phyloP scores from a whole-genome alignment of 805 yeast genomes.

The Saccharomyces jurei region DNA sequence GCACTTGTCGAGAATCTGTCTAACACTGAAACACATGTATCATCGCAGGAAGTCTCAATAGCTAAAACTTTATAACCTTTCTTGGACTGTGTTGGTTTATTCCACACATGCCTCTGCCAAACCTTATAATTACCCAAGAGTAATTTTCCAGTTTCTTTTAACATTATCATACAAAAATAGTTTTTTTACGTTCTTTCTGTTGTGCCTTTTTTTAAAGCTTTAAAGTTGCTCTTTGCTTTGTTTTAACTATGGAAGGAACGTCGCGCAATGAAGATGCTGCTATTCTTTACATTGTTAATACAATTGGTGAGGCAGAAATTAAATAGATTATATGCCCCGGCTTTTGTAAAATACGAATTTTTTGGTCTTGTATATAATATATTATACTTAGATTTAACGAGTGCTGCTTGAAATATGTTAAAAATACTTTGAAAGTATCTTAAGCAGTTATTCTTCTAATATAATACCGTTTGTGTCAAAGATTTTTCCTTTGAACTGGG shows the following conservation, averaged over 20 bases:
- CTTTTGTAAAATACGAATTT: background rate
- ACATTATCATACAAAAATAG: background rate
- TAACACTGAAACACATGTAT: constrained; percentile 78
- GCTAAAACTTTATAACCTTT: constrained; percentile 60
- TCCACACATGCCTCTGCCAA: background rate
- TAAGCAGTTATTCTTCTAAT: constrained; percentile 9
- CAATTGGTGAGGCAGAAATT: background rate
- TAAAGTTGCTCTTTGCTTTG: background rate
- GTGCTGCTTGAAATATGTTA: background rate
- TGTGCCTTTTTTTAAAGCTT: background rate
- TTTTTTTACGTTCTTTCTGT: background rate
- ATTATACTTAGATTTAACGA: background rate
- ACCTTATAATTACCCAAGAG: background rate
- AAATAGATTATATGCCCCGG: background rate
- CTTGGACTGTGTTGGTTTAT: constrained; percentile 12
- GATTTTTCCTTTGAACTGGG: constrained; percentile 41
- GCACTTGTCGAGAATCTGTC: constrained; percentile 34
- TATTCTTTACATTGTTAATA: background rate
- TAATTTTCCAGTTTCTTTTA: background rate
- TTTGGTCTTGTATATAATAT: background rate
- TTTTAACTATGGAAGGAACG: background rate
- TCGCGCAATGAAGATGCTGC: background rate
- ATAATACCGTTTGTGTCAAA: constrained; percentile 25
- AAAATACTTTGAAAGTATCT: background rate
- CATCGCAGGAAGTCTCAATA: constrained; percentile 92